These are phyloP conservation scores for Domatiomyces globalis DNA, from an alignment of 2,329 filamentous ascomycete genomes.

Conservation along the genomic window DNA sequence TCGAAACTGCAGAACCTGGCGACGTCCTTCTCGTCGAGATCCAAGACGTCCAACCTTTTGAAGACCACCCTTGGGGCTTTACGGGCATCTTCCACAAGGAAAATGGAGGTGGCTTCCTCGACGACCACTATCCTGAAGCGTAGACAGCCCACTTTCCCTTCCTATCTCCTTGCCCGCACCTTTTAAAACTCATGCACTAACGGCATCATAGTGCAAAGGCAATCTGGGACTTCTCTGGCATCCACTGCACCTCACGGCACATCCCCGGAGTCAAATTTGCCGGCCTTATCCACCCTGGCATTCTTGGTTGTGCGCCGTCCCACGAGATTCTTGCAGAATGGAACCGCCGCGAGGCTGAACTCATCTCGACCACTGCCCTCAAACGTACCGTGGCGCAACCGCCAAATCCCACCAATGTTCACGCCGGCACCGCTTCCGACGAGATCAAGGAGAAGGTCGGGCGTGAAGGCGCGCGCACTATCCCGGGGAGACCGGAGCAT, in stretches of 20 bases:
- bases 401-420: conserved; percentile 52
- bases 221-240: conserved; percentile 65
- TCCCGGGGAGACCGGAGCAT: conserved; percentile 71
- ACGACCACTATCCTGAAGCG: conserved; percentile 75
- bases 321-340: conserved; percentile 62
- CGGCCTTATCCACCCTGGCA: conserved; percentile 81
- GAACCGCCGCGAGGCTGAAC: conserved; percentile 69
- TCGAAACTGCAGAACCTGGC: conserved; percentile 70
- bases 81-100: conserved; percentile 65
- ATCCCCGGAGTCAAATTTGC: conserved; percentile 78
- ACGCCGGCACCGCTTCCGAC: conserved; percentile 41
- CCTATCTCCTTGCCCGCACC: background rate
- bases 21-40: conserved; percentile 80
- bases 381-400: conserved; percentile 62
- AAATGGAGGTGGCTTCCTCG: conserved; percentile 80
- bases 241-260: conserved; percentile 71
- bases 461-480: conserved; percentile 64
- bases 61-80: conserved; percentile 80
- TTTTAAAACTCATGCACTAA: too few relatives aligned
- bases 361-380: conserved; percentile 55
- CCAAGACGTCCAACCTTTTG: conserved; percentile 79
- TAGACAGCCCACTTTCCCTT: conserved; percentile 24
- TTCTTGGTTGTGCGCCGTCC: conserved; percentile 77
- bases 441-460: conserved; percentile 53
- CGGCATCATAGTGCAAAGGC: conserved; percentile 47